These are phyloP conservation scores for Agrocybe pediades DNA, from an alignment of 768 basidiomycete species.

Conservation along the genomic window DNA sequence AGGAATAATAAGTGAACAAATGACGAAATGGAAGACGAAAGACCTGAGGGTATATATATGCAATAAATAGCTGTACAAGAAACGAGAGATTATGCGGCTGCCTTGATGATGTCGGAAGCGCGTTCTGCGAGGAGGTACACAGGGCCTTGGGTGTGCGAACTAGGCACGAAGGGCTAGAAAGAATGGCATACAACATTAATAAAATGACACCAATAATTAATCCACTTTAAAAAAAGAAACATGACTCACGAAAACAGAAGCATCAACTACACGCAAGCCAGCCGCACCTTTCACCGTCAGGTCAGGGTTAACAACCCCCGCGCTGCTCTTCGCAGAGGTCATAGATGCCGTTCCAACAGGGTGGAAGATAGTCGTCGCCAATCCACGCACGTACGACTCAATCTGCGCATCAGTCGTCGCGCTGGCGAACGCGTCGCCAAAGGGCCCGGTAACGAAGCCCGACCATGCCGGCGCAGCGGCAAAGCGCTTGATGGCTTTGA, in stretches of 20 bases:
- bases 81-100: too few species aligned
- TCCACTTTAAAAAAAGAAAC: neutral
- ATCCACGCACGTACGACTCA: conserved; percentile 19
- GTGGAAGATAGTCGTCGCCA: conserved; percentile 24
- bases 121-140: conserved; percentile 35
- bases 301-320: conserved; percentile 30
- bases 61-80: too few species aligned
- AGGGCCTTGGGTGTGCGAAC: conserved; percentile 33
- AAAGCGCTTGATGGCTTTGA: conserved; percentile 20
- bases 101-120: conserved; percentile 26
- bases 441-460: conserved; percentile 23
- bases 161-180: conserved; percentile 10
- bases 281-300: conserved; percentile 29
- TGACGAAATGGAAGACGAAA: too few species aligned
- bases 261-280: conserved; percentile 38
- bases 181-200: neutral
- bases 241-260: conserved; percentile 31
- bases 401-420: conserved; percentile 23
- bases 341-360: conserved; percentile 29
- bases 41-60: too few species aligned
- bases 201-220: neutral
- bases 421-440: conserved; percentile 3
- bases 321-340: conserved; percentile 15
- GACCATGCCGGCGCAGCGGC: conserved; percentile 23
- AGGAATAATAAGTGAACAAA: too few species aligned